phyloP scores from a whole-genome alignment of 2,329 filamentous ascomycete species.

The Aureobasidium uvarum region DNA sequence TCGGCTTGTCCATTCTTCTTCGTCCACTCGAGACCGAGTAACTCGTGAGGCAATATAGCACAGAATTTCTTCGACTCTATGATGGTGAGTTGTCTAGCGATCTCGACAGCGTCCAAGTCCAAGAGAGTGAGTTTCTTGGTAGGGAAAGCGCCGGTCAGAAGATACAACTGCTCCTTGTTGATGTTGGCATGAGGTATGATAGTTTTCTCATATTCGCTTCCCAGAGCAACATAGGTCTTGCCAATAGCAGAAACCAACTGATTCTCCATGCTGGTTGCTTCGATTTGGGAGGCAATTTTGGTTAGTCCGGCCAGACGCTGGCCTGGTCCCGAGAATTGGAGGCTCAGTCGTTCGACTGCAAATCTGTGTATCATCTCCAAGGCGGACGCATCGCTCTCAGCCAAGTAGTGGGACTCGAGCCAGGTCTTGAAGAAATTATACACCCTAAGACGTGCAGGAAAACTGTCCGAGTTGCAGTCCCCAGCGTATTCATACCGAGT shows the following conservation, averaged over 20 bases:
- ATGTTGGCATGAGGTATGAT: constrained; percentile 58
- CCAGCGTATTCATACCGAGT: constrained; percentile 90
- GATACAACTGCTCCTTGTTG: constrained; percentile 70
- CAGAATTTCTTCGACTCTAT: constrained; percentile 92
- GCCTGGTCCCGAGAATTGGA: constrained; percentile 71
- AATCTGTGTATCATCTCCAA: constrained; percentile 76
- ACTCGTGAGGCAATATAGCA: constrained; percentile 85
- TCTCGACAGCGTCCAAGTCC: constrained; percentile 69
- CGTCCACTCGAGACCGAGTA: constrained; percentile 90
- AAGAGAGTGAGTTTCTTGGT: not conserved
- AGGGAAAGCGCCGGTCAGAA: constrained; percentile 52
- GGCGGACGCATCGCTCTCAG: constrained; percentile 73
- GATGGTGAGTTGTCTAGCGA: constrained; percentile 88
- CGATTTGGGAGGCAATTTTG: constrained; percentile 61
- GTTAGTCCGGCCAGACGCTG: constrained; percentile 77
- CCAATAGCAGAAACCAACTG: constrained; percentile 78
- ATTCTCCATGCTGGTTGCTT: constrained; percentile 30
- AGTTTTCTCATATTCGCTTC: constrained; percentile 56
- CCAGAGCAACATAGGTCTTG: constrained; percentile 76
- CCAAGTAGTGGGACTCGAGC: constrained; percentile 93
- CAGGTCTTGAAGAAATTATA: constrained; percentile 98
- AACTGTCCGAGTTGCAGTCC: constrained; percentile 70
- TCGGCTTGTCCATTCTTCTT: constrained; percentile 76
- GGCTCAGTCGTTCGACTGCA: constrained; percentile 67
- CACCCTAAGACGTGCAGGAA: constrained; percentile 80